These are phyloP conservation scores for Jaapia argillacea DNA, from an alignment of 768 basidiomycete species.

Conservation along the genomic window DNA sequence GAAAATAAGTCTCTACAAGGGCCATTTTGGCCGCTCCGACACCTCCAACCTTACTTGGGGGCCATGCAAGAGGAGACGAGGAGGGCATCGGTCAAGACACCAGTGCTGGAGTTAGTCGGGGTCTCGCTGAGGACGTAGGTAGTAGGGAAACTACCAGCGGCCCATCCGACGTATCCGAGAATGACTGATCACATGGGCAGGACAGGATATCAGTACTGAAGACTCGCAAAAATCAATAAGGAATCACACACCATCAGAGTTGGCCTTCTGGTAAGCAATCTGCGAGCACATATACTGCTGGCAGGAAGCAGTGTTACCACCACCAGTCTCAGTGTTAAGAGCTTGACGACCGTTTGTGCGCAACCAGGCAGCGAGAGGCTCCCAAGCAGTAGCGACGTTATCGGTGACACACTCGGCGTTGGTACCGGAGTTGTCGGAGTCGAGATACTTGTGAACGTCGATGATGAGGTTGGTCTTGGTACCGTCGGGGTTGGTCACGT, in stretches of 20 bases:
- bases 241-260: conserved; percentile 39
- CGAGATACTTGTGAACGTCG: conserved; percentile 38
- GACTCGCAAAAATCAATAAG: too few relatives aligned
- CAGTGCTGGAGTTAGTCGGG: too few relatives aligned
- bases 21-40: too few relatives aligned
- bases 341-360: conserved; percentile 32
- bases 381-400: conserved; percentile 35
- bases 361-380: conserved; percentile 32
- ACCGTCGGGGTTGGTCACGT: conserved; percentile 31
- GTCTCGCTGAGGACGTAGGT: too few relatives aligned
- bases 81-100: too few relatives aligned
- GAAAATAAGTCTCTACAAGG: too few relatives aligned
- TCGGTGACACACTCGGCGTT: conserved; percentile 31
- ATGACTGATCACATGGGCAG: too few relatives aligned
- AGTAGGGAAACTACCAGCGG: too few relatives aligned
- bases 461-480: conserved; percentile 28
- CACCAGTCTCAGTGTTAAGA: conserved; percentile 33
- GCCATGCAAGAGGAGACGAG: too few relatives aligned
- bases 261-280: conserved; percentile 33
- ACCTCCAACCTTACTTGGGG: too few relatives aligned
- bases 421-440: conserved; percentile 32
- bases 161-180: too few relatives aligned
- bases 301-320: conserved; percentile 30
- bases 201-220: too few relatives aligned
- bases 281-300: conserved; percentile 27